Conservation (phyloP, 345 rosid species). For the Angophora floribunda region DNA sequence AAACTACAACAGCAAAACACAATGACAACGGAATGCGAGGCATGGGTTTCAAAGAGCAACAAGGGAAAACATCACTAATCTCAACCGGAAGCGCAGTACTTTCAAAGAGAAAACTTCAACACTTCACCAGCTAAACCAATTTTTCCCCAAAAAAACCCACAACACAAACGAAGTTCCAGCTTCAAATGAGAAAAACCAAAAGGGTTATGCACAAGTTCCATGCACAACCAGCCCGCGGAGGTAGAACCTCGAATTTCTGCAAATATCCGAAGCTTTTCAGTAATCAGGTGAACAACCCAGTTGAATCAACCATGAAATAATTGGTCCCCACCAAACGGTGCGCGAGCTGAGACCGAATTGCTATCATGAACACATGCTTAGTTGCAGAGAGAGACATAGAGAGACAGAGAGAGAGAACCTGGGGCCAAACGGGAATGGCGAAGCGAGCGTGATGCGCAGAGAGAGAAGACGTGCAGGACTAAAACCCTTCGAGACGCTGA, state of each 20-base stretch:
- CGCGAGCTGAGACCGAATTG: background rate
- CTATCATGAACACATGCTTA: background rate
- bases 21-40: accelerated
- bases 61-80: background rate
- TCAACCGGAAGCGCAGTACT: background rate
- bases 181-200: background rate
- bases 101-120: background rate
- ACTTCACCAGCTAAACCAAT: background rate
- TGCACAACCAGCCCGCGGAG: background rate
- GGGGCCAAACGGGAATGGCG: background rate
- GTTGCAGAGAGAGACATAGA: background rate
- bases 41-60: background rate
- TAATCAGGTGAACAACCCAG: background rate
- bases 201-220: background rate
- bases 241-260: background rate
- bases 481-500: background rate
- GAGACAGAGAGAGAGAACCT: background rate
- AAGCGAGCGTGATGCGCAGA: background rate
- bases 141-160: background rate
- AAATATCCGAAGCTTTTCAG: background rate
- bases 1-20: background rate
- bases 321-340: background rate
- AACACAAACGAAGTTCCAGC: background rate
- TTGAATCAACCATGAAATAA: background rate
- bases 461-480: background rate